Base-by-base conservation (phyloP, 164 flowering plant genomes). In the Cinnamomum micranthum region DNA sequence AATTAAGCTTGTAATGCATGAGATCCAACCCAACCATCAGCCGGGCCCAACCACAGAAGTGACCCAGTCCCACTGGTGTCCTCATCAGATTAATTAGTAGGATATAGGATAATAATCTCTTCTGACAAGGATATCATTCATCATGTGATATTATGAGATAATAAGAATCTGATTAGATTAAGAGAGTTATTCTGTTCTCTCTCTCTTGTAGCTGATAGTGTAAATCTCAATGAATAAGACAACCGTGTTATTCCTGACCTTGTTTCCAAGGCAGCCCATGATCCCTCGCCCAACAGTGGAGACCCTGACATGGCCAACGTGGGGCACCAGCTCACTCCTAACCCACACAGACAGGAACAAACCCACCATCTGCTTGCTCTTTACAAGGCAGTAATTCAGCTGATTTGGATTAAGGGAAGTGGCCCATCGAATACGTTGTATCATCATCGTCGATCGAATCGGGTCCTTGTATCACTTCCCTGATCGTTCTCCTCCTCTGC, bases 331-430 rank as follows among this genome's bases (percentile, higher is more conserved):
- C 71, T 94, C 97, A 19, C 76, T 85, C 55, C 90, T 75, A 52
- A 81, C 97, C 99, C 99, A 96, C 1, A 96, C 84, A 0, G 98
- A 81, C 0, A 96, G 84, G 74, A 94, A 96, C 28, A 96, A 71
- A 6, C 99, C 99, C 66, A 96, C 99, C 99, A 96, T 96, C 74
- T 96, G 95, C 80, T 96, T 96, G 83, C 97, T 88, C 12, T 89
- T 77, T 15, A 94, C 70, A 17, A 96, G 88, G 10, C 85, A 72
- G 63, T 91, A 96, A 25, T 76, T 82, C 80, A 84, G 50, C 31
- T 80, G 72, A 19, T 66, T 72, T 0, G 84, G 62, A 3, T 79
- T 79, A 19, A 22, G 80, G 77, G 28, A 68, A 79, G 65, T 76
- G 79, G 10, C 80, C 82, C 9, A 66, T 25, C 2, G 87, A 64